These are phyloP conservation scores for Pseudozyma sp. DNA, from an alignment of 1,284 basidiomycete species.

Conservation along the genomic window DNA sequence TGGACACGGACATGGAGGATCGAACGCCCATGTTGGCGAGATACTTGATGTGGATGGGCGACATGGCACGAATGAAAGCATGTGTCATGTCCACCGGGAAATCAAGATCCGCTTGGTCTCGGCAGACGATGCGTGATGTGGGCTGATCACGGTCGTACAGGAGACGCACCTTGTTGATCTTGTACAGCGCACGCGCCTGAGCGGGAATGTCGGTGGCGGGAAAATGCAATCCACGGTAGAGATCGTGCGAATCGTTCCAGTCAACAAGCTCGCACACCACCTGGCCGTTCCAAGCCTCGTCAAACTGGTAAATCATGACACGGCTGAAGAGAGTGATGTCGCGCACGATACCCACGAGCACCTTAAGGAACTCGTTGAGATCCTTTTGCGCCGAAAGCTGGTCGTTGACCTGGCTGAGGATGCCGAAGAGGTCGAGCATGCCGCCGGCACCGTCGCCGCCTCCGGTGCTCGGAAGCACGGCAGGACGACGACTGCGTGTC, in stretches of 20 bases:
- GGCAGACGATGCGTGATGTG: constrained; percentile 82
- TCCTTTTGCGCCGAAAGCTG: constrained; percentile 80
- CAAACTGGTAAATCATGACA: constrained; percentile 88
- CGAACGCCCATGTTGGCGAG: constrained; percentile 69
- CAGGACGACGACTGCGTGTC: constrained; percentile 29
- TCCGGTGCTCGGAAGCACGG: constrained; percentile 31
- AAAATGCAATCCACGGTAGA: constrained; percentile 82
- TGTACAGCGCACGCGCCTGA: constrained; percentile 74
- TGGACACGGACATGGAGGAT: constrained; percentile 73
- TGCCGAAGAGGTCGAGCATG: constrained; percentile 68
- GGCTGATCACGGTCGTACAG: constrained; percentile 83
- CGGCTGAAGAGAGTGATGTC: constrained; percentile 74
- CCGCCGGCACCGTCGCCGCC: constrained; percentile 38
- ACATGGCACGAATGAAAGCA: constrained; percentile 87
- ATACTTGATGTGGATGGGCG: constrained; percentile 85
- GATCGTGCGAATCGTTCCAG: constrained; percentile 81
- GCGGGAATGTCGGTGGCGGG: constrained; percentile 74
- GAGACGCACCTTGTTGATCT: constrained; percentile 81
- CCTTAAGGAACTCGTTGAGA: constrained; percentile 79
- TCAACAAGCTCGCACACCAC: constrained; percentile 87
- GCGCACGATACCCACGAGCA: constrained; percentile 83
- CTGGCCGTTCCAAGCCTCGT: constrained; percentile 76
- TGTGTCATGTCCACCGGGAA: constrained; percentile 87
- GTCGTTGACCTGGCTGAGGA: constrained; percentile 86
- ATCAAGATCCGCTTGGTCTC: constrained; percentile 77